Percentiles rank a stretch among this genome's conserved stretches.
These are phyloP conservation scores for Pseudogymnoascus sp. DNA, from an alignment of 2,329 filamentous ascomycete species.

Conservation along the genomic window DNA sequence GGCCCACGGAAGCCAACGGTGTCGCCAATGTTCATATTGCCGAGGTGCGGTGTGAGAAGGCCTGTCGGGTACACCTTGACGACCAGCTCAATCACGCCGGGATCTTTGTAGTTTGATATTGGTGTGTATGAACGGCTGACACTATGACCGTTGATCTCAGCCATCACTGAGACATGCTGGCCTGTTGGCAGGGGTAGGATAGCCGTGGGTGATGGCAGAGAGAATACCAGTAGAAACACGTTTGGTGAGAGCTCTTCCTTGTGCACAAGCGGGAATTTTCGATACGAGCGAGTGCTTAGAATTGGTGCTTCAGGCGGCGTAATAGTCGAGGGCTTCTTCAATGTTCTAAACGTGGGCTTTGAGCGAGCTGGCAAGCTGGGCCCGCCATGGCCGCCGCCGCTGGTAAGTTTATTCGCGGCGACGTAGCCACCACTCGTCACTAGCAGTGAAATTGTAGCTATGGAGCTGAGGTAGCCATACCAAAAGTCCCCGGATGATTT, in stretches of 20 bases:
- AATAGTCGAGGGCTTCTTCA: background rate
- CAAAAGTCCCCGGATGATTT: background rate
- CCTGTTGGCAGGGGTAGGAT: constrained; percentile 29
- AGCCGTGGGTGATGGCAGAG: background rate
- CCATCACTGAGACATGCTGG: constrained; percentile 32
- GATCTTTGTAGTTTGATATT: constrained; percentile 41
- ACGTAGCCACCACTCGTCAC: background rate
- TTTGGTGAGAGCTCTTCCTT: background rate
- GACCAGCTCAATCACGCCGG: constrained; percentile 41
- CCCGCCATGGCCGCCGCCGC: constrained; percentile 27
- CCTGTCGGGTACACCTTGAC: constrained; percentile 44
- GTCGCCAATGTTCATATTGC: constrained; percentile 39
- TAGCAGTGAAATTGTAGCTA: background rate
- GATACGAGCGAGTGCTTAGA: background rate
- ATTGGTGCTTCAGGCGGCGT: background rate
- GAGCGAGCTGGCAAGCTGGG: constrained; percentile 39
- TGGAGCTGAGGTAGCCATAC: background rate
- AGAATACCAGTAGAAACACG: background rate
- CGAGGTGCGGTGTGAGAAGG: constrained; percentile 41
- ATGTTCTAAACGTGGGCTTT: constrained; percentile 18
- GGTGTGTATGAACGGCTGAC: constrained; percentile 36
- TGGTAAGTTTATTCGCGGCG: background rate
- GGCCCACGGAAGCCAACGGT: constrained; percentile 45
- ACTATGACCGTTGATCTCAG: constrained; percentile 26
- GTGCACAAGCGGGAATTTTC: background rate